Evolutionary conservation across 1,139 yeast genomes (phyloP).

Genomic region (Hemisphaericaspora subhashii): DNA sequence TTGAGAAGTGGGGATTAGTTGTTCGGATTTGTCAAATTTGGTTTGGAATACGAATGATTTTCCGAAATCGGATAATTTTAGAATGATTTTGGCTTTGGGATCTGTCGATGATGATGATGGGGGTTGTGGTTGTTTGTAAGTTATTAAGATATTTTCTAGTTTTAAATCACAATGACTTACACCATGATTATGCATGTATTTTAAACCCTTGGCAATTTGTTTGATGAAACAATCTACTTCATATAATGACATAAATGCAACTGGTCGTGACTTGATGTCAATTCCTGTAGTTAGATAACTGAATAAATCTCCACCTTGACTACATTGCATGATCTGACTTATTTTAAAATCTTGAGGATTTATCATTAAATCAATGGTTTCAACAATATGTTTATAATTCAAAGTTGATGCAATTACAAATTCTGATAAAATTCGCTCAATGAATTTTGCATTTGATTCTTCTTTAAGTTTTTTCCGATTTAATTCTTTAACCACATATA

Average conservation of each 20-base stretch:
- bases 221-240: constrained; percentile 73
- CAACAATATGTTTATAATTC: constrained; percentile 67
- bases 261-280: constrained; percentile 16
- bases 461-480: constrained; percentile 44
- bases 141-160: constrained; percentile 59
- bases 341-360: constrained; percentile 42
- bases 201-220: constrained; percentile 62
- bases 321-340: constrained; percentile 76
- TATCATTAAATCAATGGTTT: constrained; percentile 57
- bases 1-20: constrained; percentile 46
- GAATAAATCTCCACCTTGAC: constrained; percentile 72
- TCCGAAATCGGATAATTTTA: constrained; percentile 73
- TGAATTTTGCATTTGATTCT: constrained; percentile 59
- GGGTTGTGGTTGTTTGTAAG: constrained; percentile 19
- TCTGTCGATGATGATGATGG: too few species aligned
- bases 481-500: constrained; percentile 72
- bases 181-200: constrained; percentile 70
- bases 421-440: constrained; percentile 72
- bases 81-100: constrained; percentile 33
- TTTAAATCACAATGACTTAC: constrained; percentile 77
- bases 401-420: constrained; percentile 72
- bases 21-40: constrained; percentile 55
- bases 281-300: constrained; percentile 27
- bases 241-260: constrained; percentile 32
- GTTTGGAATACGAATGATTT: constrained; percentile 73